Evolutionary conservation across 2,329 filamentous ascomycete genomes (phyloP).

Genomic region (Paracoccidioides lutzii): DNA sequence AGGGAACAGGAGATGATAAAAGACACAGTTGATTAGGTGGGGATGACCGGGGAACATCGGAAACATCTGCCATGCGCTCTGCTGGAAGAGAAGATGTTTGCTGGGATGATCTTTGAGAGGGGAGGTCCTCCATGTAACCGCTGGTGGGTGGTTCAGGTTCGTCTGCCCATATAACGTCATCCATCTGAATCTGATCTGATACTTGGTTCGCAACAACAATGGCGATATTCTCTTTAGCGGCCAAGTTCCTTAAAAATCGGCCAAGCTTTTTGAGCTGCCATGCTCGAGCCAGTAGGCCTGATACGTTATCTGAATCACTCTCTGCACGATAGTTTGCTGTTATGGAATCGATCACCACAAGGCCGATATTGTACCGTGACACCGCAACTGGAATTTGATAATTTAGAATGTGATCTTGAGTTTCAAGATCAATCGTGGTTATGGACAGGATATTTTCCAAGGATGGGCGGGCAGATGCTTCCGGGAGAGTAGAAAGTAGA

Average conservation of each 20-base stretch:
- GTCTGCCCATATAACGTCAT: slow-evolving; percentile 9
- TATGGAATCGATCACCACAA: slow-evolving; percentile 80
- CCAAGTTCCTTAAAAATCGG: slow-evolving; percentile 60
- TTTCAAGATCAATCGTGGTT: slow-evolving; percentile 76
- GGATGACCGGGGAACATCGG: not conserved
- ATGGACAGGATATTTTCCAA: slow-evolving; percentile 68
- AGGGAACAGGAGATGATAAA: slow-evolving; percentile 1
- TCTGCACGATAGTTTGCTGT: slow-evolving; percentile 93
- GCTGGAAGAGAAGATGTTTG: not conserved
- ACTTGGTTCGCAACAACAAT: slow-evolving; percentile 94
- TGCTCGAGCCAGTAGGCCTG: slow-evolving; percentile 58
- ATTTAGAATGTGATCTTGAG: slow-evolving; percentile 85
- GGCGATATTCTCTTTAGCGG: slow-evolving; percentile 60
- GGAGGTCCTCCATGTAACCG: not conserved
- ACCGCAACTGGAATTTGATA: slow-evolving; percentile 87
- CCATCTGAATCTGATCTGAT: slow-evolving; percentile 60
- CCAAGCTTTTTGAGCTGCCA: slow-evolving; percentile 64
- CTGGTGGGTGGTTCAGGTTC: slow-evolving; percentile 8
- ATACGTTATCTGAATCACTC: slow-evolving; percentile 34
- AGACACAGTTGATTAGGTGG: not conserved
- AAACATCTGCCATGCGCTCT: not conserved
- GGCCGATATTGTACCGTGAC: slow-evolving; percentile 58
- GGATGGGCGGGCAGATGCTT: slow-evolving; percentile 41
- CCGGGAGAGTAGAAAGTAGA: slow-evolving; percentile 36
- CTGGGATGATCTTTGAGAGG: slow-evolving; percentile 9